Evolutionary conservation across 2,329 filamentous ascomycete species (phyloP), one percentile per base, ranked within the genome.

Genomic region (Fusarium pilosicola): DNA sequence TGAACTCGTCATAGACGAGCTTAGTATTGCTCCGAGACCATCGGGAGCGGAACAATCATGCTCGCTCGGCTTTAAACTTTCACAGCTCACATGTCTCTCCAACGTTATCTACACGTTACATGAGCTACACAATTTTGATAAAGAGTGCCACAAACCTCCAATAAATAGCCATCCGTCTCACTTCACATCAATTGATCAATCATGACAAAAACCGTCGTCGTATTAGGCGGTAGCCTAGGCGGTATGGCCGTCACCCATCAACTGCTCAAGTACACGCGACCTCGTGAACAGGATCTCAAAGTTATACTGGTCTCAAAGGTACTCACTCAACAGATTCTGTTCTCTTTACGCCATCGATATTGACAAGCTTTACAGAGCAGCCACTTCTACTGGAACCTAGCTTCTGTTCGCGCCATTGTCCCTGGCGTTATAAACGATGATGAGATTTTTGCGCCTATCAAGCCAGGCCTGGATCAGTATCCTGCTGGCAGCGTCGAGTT

Each of bases 331-430:
- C 17, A 42, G 30, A 18, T 10, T 28, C n/a, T 34, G 28, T 30
- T 13, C 24, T 20, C 5, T 30, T 20, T 36, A 24, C 22, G 12
- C n/a, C 6, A 14, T 14, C 4, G 24, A 34, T 36, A 45, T 42
- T 62, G 54, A 62, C 30, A 66, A 39, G 22, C 13, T 56, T 56
- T 30, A 38, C 46, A 89, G 86, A 89, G 85, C 74, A 86, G 83
- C 70, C 87, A 90, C 74, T 87, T 90, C 73, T 90, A 85, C 82
- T 89, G 88, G 88, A 89, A 89, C 79, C 62, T 89, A 10, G 88
- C 87, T 32, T 85, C 88, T 3, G 85, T 89, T 48, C 86, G 88
- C 52, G 87, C 86, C 79, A 85, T 90, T 70, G 80, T 90, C 51
- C 87, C 88, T 6, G 85, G 83, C 42, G 70, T 83, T 55, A 72